A percentile compares a stretch with the other conserved stretches of the same genome.
phyloP scores from a whole-genome alignment of 129 eudicot species.

The Tagetes patula region DNA sequence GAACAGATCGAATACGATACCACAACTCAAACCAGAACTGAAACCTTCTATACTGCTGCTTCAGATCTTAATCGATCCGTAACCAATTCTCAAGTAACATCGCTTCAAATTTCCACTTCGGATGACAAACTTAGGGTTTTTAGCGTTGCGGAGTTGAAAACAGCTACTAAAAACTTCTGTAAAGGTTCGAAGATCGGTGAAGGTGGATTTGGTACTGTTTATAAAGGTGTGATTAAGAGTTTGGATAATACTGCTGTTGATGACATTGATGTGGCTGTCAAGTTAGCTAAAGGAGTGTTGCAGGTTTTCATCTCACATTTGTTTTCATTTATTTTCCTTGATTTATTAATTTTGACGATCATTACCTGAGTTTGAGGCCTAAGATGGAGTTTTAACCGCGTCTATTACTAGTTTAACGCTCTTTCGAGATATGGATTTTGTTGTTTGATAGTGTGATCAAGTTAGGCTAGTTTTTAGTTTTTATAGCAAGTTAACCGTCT shows the following conservation, averaged over 20 bases:
- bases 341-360: neutral
- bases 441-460: too few species aligned
- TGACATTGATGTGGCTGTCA: slow-evolving; percentile 68
- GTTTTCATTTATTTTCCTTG: neutral
- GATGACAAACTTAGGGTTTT: slow-evolving; percentile 50
- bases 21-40: neutral
- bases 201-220: slow-evolving; percentile 82
- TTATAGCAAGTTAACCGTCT: too few species aligned
- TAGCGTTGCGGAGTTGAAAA: slow-evolving; percentile 54
- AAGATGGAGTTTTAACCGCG: too few species aligned
- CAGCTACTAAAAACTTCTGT: slow-evolving; percentile 55
- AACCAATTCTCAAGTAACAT: neutral
- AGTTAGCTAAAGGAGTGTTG: slow-evolving; percentile 28
- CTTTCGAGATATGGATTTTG: too few species aligned
- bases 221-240: slow-evolving; percentile 49
- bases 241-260: slow-evolving; percentile 46
- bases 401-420: too few species aligned
- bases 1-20: slow-evolving; percentile 14
- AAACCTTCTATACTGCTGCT: slow-evolving; percentile 11
- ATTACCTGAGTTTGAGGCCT: too few species aligned
- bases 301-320: neutral
- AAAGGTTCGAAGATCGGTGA: slow-evolving; percentile 56
- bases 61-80: neutral
- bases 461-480: too few species aligned
- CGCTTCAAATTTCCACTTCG: slow-evolving; percentile 26